Evolutionary conservation across 768 basidiomycete species (phyloP).

Genomic region (Kwoniella mangroviensis): DNA sequence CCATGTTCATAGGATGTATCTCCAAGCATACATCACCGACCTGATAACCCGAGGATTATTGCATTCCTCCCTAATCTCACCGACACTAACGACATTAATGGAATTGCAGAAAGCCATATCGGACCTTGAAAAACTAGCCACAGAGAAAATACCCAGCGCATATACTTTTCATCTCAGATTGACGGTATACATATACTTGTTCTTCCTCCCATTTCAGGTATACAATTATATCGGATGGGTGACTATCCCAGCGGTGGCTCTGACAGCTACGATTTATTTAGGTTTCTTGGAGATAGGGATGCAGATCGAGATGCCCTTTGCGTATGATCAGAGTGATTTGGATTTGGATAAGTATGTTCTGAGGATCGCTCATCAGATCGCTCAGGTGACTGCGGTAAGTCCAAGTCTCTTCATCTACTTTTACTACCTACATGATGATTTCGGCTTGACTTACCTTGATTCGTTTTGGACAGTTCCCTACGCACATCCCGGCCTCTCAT

Average conservation of each 20-base stretch:
- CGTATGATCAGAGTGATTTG: slow-evolving; percentile 46
- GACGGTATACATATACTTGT: slow-evolving; percentile 63
- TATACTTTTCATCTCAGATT: slow-evolving; percentile 48
- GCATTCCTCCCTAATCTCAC: slow-evolving; percentile 38
- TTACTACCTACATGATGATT: no score
- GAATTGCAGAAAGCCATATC: slow-evolving; percentile 50
- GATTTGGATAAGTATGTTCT: slow-evolving; percentile 70
- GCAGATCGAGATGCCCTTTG: slow-evolving; percentile 51
- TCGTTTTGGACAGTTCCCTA: slow-evolving; percentile 62
- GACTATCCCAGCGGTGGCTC: slow-evolving; percentile 69
- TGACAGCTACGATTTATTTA: slow-evolving; percentile 75
- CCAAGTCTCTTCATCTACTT: no score
- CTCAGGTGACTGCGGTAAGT: slow-evolving; percentile 71
- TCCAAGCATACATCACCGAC: slow-evolving; percentile 45
- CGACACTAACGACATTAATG: slow-evolving; percentile 34
- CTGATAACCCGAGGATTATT: slow-evolving; percentile 38
- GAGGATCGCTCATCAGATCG: slow-evolving; percentile 69
- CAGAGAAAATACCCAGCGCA: slow-evolving; percentile 54
- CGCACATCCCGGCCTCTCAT: slow-evolving; percentile 63
- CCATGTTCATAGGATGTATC: slow-evolving; percentile 42
- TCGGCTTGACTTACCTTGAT: no score
- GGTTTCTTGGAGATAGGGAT: slow-evolving; percentile 70
- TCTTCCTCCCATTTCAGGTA: slow-evolving; percentile 78
- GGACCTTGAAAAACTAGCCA: slow-evolving; percentile 52
- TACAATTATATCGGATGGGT: slow-evolving; percentile 68